phyloP scores from a whole-genome alignment of 495 filamentous ascomycete genomes.

The Aspergillus conjunctus region DNA sequence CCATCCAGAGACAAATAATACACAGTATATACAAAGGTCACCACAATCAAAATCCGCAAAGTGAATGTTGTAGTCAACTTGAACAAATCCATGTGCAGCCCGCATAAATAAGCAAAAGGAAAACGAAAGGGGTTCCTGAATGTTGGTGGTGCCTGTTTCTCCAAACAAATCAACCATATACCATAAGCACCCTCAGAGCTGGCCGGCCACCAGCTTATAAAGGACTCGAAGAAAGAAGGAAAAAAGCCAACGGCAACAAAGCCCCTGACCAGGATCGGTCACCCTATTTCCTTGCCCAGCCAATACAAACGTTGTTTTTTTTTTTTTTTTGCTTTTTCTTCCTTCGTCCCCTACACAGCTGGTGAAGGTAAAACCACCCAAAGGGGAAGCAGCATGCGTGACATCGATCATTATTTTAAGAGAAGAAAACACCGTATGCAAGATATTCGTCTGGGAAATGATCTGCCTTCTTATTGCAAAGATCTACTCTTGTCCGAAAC shows the following conservation, averaged over 20 bases:
- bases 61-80: slow-evolving; percentile 20
- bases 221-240: not conserved
- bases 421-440: slow-evolving; percentile 14
- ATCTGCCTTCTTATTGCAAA: slow-evolving; percentile 8
- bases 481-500: slow-evolving; percentile 92
- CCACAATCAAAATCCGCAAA: slow-evolving; percentile 17
- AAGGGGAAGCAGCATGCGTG: not conserved
- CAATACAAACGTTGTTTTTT: not conserved
- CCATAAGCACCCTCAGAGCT: not conserved
- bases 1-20: slow-evolving; percentile 19
- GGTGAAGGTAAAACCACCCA: not conserved
- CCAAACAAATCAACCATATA: not conserved
- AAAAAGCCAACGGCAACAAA: not conserved
- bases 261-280: not conserved
- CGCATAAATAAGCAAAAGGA: slow-evolving; percentile 13
- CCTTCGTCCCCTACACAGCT: not conserved
- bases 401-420: slow-evolving; percentile 2
- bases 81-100: slow-evolving; percentile 16
- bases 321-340: not conserved
- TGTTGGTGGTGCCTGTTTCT: no score
- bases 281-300: not conserved
- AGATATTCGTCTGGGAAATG: slow-evolving; percentile 13
- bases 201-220: not conserved
- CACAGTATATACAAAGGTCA: slow-evolving; percentile 20
- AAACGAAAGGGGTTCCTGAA: slow-evolving; percentile 8